Percentiles rank a stretch among this genome's conserved stretches.
Evolutionary conservation across 2,329 filamentous ascomycete species (phyloP).

Genomic region (Diaporthe ilicicola): DNA sequence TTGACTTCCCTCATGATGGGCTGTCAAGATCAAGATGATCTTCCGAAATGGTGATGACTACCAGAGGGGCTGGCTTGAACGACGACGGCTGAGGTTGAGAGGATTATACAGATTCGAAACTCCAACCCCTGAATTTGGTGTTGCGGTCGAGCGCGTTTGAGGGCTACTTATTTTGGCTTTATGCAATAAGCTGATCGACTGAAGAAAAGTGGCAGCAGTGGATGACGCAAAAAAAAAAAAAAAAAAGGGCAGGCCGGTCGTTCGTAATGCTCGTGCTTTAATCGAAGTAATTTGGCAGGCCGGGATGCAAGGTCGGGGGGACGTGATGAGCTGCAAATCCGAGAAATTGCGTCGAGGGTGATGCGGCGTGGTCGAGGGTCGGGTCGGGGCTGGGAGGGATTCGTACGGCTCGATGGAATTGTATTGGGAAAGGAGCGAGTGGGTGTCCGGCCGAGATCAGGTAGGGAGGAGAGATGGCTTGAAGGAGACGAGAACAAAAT

Average conservation of each 20-base stretch:
- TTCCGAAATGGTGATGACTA: neutral
- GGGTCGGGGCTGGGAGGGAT: neutral
- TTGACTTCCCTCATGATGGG: constrained; percentile 97
- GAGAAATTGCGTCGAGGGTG: constrained; percentile 20
- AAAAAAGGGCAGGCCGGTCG: constrained; percentile 7
- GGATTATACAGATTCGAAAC: constrained; percentile 26
- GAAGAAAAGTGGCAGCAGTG: neutral
- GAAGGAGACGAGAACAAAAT: neutral
- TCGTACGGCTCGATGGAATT: constrained; percentile 6
- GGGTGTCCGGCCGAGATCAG: constrained; percentile 6
- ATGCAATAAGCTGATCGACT: neutral
- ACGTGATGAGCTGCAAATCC: constrained; percentile 19
- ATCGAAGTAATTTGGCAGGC: constrained; percentile 24
- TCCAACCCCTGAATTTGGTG: constrained; percentile 17
- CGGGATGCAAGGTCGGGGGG: constrained; percentile 26
- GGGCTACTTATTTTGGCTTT: constrained; percentile 19
- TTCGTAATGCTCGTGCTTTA: constrained; percentile 27
- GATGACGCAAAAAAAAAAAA: constrained; percentile 24
- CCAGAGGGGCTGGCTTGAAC: neutral
- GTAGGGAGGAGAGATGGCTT: constrained; percentile 17
- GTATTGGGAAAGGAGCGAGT: neutral
- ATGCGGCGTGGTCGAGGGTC: constrained; percentile 4
- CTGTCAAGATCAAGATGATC: constrained; percentile 34
- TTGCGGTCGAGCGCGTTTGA: constrained; percentile 17
- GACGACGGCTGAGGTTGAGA: constrained; percentile 6